These are phyloP conservation scores for Lantana camara DNA, from an alignment of 257 asterid genomes.

Conservation along the genomic window DNA sequence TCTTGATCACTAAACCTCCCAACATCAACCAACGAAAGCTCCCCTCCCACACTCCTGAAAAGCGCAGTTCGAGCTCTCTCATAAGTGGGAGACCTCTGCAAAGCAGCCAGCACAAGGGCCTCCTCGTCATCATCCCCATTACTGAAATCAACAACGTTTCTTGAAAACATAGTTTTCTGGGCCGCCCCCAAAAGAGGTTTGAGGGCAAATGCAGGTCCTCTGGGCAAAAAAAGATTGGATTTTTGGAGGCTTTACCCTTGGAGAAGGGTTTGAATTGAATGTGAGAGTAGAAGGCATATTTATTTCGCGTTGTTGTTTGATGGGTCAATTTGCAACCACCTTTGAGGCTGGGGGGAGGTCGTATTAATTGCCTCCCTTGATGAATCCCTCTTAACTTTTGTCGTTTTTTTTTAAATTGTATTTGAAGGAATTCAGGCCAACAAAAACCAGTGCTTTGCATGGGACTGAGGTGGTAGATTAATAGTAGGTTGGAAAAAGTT, in stretches of 20 bases:
- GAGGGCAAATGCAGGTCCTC: slow-evolving; percentile 7
- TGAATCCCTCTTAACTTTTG: not conserved
- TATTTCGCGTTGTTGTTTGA: slow-evolving; percentile 33
- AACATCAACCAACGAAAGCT: slow-evolving; percentile 64
- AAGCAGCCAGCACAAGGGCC: slow-evolving; percentile 59
- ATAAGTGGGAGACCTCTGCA: slow-evolving; percentile 73
- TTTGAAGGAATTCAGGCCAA: slow-evolving; percentile 20
- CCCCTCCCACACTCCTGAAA: slow-evolving; percentile 52
- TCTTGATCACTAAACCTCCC: slow-evolving; percentile 48
- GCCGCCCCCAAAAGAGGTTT: slow-evolving; percentile 30
- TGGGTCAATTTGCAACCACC: slow-evolving; percentile 52
- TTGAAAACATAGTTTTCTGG: slow-evolving; percentile 40
- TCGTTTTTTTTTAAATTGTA: not conserved
- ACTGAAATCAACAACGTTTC: slow-evolving; percentile 18
- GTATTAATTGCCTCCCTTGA: slow-evolving; percentile 32
- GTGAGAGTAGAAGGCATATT: slow-evolving; percentile 21
- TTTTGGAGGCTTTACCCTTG: slow-evolving; percentile 26
- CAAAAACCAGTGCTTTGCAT: slow-evolving; percentile 21
- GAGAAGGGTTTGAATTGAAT: slow-evolving; percentile 16
- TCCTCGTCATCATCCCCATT: slow-evolving; percentile 52
- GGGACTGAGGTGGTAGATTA: slow-evolving; percentile 27
- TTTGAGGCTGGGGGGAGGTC: slow-evolving; percentile 50
- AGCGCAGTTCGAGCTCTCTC: slow-evolving; percentile 63
- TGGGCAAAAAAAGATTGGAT: not conserved
- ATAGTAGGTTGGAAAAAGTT: slow-evolving; percentile 34